phyloP scores from a whole-genome alignment of 805 yeast genomes.

The Wilhelminamyces savonicus region DNA sequence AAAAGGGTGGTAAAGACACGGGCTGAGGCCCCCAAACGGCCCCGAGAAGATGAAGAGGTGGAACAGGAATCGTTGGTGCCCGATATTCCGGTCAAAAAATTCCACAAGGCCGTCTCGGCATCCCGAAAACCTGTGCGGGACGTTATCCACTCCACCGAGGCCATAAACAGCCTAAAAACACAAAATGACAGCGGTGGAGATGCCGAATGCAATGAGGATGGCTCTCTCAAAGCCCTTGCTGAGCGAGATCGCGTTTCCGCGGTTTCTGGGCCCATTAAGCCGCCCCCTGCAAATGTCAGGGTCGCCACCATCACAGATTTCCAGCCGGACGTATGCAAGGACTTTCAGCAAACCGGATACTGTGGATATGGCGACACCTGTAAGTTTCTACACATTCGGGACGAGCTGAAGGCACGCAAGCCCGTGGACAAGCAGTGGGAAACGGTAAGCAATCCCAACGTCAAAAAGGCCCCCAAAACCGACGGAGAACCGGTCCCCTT shows the following conservation, averaged over 20 bases:
- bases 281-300: slow-evolving; percentile 38
- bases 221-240: too few relatives aligned
- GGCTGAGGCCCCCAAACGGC: too few relatives aligned
- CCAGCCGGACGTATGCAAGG: slow-evolving; percentile 93
- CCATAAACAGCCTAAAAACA: slow-evolving; percentile 63
- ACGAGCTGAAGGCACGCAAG: slow-evolving; percentile 70
- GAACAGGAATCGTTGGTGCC: too few relatives aligned
- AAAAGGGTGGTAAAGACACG: too few relatives aligned
- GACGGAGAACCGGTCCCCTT: slow-evolving; percentile 38
- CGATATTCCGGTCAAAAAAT: too few relatives aligned
- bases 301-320: slow-evolving; percentile 73
- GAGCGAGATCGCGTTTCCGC: too few relatives aligned
- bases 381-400: slow-evolving; percentile 87
- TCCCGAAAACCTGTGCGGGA: too few relatives aligned
- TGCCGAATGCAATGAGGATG: too few relatives aligned
- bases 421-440: slow-evolving; percentile 70
- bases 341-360: slow-evolving; percentile 82
- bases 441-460: slow-evolving; percentile 12
- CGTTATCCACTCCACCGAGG: too few relatives aligned
- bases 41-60: too few relatives aligned
- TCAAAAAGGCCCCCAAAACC: slow-evolving; percentile 4
- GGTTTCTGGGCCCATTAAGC: slow-evolving; percentile 17
- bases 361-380: slow-evolving; percentile 98
- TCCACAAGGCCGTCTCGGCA: too few relatives aligned
- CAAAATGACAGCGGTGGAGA: slow-evolving; percentile 2